Percentiles rank a stretch among this genome's conserved stretches.
These are phyloP conservation scores for Termitomyces sp. DNA, from an alignment of 768 basidiomycete genomes.

Conservation along the genomic window DNA sequence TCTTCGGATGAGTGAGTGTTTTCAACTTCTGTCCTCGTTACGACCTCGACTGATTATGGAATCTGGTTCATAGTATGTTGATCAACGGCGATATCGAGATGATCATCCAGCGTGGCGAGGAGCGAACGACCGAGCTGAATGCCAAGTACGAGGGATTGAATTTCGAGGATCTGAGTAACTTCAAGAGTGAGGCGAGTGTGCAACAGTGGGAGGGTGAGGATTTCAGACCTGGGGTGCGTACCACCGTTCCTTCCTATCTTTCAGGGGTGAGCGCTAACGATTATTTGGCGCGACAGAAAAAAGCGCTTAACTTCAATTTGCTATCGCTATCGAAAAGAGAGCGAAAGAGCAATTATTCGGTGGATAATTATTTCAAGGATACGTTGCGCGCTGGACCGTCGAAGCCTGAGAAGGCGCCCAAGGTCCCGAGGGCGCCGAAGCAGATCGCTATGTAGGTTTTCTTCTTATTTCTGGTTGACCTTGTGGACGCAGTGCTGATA, in stretches of 20 bases:
- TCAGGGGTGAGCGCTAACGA: background rate
- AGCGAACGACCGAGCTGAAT: conserved; percentile 83
- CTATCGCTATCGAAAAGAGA: conserved; percentile 90
- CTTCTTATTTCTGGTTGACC: background rate
- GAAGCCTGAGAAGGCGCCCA: conserved; percentile 78
- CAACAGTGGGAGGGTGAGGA: conserved; percentile 98
- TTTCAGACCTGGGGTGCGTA: conserved; percentile 68
- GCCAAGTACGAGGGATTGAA: conserved; percentile 91
- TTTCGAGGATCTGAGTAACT: conserved; percentile 94
- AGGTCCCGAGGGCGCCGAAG: conserved; percentile 83
- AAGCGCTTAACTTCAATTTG: conserved; percentile 69
- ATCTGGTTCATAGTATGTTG: conserved; percentile 44
- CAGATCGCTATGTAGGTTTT: conserved; percentile 72
- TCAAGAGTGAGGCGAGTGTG: conserved; percentile 89
- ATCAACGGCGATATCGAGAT: conserved; percentile 92
- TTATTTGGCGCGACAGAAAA: conserved; percentile 39
- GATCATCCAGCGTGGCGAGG: conserved; percentile 89
- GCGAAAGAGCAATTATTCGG: conserved; percentile 90
- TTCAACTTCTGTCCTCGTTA: background rate
- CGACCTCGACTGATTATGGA: background rate
- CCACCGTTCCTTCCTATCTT: background rate
- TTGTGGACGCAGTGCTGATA: background rate
- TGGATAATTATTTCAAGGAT: conserved; percentile 95
- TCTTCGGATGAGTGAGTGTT: conserved; percentile 60
- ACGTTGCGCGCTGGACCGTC: conserved; percentile 76